Percentiles rank a stretch among this genome's conserved stretches.
These are phyloP conservation scores for Marchantia paleacea DNA, from an alignment of 225 moss, liverwort and hornwort genomes.

Conservation along the genomic window DNA sequence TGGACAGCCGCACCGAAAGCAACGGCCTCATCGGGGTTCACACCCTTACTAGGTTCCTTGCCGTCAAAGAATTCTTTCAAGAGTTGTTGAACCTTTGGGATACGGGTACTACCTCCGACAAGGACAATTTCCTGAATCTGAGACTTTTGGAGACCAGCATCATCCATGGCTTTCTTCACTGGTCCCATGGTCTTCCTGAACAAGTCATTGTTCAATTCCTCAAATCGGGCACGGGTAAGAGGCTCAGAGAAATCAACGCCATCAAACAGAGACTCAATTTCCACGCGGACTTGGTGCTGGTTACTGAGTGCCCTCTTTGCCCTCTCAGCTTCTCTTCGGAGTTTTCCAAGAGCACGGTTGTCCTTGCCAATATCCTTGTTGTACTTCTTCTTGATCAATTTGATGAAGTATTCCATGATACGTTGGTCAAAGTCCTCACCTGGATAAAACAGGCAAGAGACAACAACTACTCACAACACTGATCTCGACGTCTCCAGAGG, in stretches of 20 bases:
- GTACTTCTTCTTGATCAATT: conserved; percentile 58
- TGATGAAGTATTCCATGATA: conserved; percentile 60
- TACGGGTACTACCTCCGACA: conserved; percentile 58
- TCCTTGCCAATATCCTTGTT: conserved; percentile 58
- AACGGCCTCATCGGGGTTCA: conserved; percentile 57
- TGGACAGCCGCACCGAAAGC: conserved; percentile 57
- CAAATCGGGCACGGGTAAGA: conserved; percentile 55
- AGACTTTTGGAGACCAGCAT: conserved; percentile 43
- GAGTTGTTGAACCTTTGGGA: conserved; percentile 56
- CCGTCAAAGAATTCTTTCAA: conserved; percentile 60
- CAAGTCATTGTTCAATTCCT: conserved; percentile 53
- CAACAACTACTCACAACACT: not conserved
- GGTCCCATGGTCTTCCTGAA: conserved; percentile 65
- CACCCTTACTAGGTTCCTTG: conserved; percentile 59
- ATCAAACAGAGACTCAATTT: conserved; percentile 54
- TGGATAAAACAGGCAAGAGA: not conserved
- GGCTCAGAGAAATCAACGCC: conserved; percentile 54
- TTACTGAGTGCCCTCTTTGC: conserved; percentile 57
- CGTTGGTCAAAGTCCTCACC: conserved; percentile 61
- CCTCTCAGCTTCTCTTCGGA: conserved; percentile 54
- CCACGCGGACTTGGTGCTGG: conserved; percentile 58
- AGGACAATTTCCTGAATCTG: conserved; percentile 52
- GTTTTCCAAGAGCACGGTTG: conserved; percentile 46
- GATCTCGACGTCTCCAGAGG: no score
- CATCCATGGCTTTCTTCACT: conserved; percentile 57